Conservation (phyloP, 1,284 basidiomycete species). For the Pseudozyma sp. region DNA sequence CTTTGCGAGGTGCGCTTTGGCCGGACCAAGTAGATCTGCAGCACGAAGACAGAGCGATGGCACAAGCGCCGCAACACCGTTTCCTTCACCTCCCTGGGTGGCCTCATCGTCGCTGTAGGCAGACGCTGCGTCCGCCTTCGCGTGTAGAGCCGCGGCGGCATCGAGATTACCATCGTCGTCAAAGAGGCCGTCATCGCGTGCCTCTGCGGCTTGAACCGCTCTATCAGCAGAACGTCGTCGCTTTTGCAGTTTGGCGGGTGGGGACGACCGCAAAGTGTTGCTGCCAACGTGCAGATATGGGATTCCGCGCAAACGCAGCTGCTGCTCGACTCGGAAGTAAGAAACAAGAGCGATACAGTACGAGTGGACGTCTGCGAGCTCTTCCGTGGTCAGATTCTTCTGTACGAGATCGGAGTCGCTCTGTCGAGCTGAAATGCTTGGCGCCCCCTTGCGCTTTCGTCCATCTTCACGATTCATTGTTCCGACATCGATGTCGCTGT, state of each 20-base stretch:
- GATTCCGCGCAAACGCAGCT: slow-evolving; percentile 83
- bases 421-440: not conserved
- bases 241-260: slow-evolving; percentile 22
- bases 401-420: slow-evolving; percentile 4
- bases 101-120: slow-evolving; percentile 66
- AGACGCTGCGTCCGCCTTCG: slow-evolving; percentile 68
- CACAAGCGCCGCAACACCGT: slow-evolving; percentile 75
- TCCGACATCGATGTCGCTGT: not conserved
- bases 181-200: slow-evolving; percentile 30
- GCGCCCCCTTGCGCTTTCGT: slow-evolving; percentile 26
- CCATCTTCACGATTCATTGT: slow-evolving; percentile 6
- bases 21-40: slow-evolving; percentile 80
- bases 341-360: slow-evolving; percentile 83
- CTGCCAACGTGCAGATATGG: slow-evolving; percentile 81
- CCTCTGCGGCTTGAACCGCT: slow-evolving; percentile 10
- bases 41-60: slow-evolving; percentile 85
- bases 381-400: slow-evolving; percentile 42
- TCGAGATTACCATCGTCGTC: slow-evolving; percentile 18
- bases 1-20: slow-evolving; percentile 84
- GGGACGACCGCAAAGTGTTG: slow-evolving; percentile 47
- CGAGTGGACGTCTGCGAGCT: slow-evolving; percentile 51
- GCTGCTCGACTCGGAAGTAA: slow-evolving; percentile 85
- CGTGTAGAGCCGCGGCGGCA: not conserved
- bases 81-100: not conserved
- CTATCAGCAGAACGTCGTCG: not conserved